A percentile compares a stretch with the other conserved stretches of the same genome.
Evolutionary conservation across 441 rosid genomes (phyloP).

Genomic region (Monsonia emarginata): DNA sequence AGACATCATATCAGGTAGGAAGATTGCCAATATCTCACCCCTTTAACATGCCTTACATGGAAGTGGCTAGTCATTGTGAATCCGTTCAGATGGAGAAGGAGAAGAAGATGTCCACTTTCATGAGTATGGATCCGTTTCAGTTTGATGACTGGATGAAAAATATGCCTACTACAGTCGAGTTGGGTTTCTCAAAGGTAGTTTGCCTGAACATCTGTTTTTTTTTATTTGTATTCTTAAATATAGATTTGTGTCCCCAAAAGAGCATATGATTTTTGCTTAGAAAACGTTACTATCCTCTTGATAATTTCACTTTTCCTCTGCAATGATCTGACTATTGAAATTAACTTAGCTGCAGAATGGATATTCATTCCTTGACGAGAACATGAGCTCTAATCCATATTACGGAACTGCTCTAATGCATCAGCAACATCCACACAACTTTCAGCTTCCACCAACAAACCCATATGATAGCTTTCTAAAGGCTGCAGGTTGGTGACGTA

Average conservation of each 20-base stretch:
- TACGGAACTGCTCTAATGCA: conserved; percentile 22
- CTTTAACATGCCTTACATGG: conserved; percentile 55
- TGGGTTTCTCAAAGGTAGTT: conserved; percentile 23
- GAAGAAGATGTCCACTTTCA: conserved; percentile 56
- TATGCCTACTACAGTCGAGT: conserved; percentile 5
- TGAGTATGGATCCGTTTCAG: conserved; percentile 37
- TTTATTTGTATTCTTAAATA: neutral
- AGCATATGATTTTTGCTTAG: too few species aligned
- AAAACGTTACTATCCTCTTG: too few species aligned
- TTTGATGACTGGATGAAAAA: conserved; percentile 15
- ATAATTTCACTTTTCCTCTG: neutral
- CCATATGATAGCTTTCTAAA: conserved; percentile 66
- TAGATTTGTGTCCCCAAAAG: neutral
- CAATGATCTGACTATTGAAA: neutral
- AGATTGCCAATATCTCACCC: conserved; percentile 55
- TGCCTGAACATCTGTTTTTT: neutral
- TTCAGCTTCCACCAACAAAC: conserved; percentile 57
- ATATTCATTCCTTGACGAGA: conserved; percentile 46
- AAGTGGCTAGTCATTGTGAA: conserved; percentile 79
- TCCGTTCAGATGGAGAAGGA: conserved; percentile 73
- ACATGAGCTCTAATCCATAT: conserved; percentile 21
- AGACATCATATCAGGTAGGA: conserved; percentile 60
- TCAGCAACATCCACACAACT: conserved; percentile 43
- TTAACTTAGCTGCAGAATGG: conserved; percentile 30
- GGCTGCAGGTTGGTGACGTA: conserved; percentile 60